Base-by-base conservation (phyloP, 2,329 filamentous ascomycete species). In the Penicillium sp. region DNA sequence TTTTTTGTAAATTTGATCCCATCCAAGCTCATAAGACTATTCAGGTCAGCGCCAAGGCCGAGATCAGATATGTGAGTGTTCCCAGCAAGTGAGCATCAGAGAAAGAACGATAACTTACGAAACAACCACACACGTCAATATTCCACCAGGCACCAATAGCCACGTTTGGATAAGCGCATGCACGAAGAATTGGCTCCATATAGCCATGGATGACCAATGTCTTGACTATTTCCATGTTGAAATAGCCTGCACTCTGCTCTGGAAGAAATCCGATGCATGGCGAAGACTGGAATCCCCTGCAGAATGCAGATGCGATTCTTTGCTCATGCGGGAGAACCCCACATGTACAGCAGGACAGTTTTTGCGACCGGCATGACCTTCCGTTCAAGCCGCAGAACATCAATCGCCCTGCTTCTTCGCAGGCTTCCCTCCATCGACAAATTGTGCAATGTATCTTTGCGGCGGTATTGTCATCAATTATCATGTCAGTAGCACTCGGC, bases 181-280 rank as follows among this genome's bases (percentile, higher is more conserved):
- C 43, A 24, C 41, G 50, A 18, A 56, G 36, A 31, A 56, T 36
- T 7, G 49, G 39, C 6, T 51, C 39, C 46, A 56, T 53, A 23
- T 56, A 50, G 15, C 53, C 53, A 13, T 50, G 42, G 9, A 56
- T 23, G 18, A 56, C n/a, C 28, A 56, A 34, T 10, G 53, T 56
- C 7, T 50, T 50, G 16, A 53, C 42, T 7, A 53, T 9, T 36
- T 53, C 41, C 24, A 52, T 38, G 28, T 53, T 56, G 21, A 50
- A 56, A 41, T 41, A 41, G 38, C 38, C 38, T 6, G 31, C 2
- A 15, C 3, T 21, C 38, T 23, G 16, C 8, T 6, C 2, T 21
- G 2, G 10, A 41, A 10, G 16, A 41, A 41, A 41, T 10, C 16
- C 1, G 15, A 23, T 23, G 21, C 38, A 41, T 16, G 1, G 2